Conservation (phyloP, 768 basidiomycete genomes). For the Macrolepiota dolichaula region DNA sequence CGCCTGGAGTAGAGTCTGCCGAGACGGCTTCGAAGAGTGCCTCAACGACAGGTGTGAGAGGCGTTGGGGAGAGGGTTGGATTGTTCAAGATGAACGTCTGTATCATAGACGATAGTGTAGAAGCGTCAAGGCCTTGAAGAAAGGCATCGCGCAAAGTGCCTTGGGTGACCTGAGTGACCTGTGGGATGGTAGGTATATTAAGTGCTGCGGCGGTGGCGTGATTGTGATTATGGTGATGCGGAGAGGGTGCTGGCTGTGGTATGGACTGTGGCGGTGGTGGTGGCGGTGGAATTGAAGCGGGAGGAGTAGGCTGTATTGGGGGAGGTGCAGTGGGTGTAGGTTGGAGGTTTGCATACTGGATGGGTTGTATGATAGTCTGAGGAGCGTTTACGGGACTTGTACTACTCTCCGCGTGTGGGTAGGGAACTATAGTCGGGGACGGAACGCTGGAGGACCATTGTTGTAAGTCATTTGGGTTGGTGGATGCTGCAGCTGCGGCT, state of each 20-base stretch:
- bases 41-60: slow-evolving; percentile 46
- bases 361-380: slow-evolving; percentile 30
- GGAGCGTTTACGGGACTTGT: slow-evolving; percentile 30
- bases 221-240: slow-evolving; percentile 15
- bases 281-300: slow-evolving; percentile 15
- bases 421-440: slow-evolving; percentile 34
- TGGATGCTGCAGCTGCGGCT: slow-evolving; percentile 1
- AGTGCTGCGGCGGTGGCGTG: slow-evolving; percentile 17
- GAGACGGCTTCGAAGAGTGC: slow-evolving; percentile 55
- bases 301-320: slow-evolving; percentile 20
- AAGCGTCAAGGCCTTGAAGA: slow-evolving; percentile 41
- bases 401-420: slow-evolving; percentile 34
- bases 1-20: slow-evolving; percentile 27
- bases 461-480: slow-evolving; percentile 16
- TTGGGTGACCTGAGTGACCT: slow-evolving; percentile 27
- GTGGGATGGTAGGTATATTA: slow-evolving; percentile 12
- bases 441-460: slow-evolving; percentile 37
- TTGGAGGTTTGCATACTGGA: slow-evolving; percentile 41
- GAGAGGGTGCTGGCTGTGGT: slow-evolving; percentile 17
- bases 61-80: slow-evolving; percentile 45
- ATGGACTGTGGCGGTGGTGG: slow-evolving; percentile 9
- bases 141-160: slow-evolving; percentile 44
- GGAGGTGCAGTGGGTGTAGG: slow-evolving; percentile 22
- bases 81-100: slow-evolving; percentile 45
- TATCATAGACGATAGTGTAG: slow-evolving; percentile 52